These are phyloP conservation scores for Adansonia gregorii DNA, from an alignment of 441 rosid species.

Conservation along the genomic window DNA sequence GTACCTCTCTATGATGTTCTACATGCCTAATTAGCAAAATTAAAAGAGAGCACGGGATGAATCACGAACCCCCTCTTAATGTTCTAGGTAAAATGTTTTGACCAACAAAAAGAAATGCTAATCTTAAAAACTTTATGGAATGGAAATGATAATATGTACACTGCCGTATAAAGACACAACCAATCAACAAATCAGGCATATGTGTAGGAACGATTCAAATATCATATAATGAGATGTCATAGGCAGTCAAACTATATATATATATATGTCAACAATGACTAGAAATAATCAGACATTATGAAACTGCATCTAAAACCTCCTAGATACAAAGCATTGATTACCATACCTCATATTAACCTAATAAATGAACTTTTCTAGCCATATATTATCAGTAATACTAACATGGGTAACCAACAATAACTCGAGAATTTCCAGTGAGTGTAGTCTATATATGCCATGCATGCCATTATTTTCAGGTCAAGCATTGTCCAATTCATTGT, in stretches of 20 bases:
- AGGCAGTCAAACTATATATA: background rate
- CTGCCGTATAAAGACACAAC: background rate
- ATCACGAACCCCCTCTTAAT: background rate
- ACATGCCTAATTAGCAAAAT: background rate
- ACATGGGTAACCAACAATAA: background rate
- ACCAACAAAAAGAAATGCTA: background rate
- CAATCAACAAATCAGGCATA: background rate
- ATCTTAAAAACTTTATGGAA: background rate
- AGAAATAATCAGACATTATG: background rate
- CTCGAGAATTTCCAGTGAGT: background rate
- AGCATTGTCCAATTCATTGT: background rate
- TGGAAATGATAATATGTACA: background rate
- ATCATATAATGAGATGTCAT: background rate
- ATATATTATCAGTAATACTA: background rate
- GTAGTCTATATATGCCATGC: background rate
- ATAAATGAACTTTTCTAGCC: slow-evolving; percentile 2
- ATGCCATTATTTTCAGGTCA: background rate
- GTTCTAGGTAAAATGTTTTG: background rate
- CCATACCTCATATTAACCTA: background rate
- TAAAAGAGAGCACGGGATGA: background rate
- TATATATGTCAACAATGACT: background rate
- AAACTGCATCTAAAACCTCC: background rate
- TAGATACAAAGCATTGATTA: background rate
- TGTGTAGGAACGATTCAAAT: background rate
- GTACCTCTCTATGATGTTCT: background rate